A percentile compares a stretch with the other conserved stretches of the same genome.
These are phyloP conservation scores for Closterium sp. DNA, from an alignment of 139 green algal species.

Conservation along the genomic window DNA sequence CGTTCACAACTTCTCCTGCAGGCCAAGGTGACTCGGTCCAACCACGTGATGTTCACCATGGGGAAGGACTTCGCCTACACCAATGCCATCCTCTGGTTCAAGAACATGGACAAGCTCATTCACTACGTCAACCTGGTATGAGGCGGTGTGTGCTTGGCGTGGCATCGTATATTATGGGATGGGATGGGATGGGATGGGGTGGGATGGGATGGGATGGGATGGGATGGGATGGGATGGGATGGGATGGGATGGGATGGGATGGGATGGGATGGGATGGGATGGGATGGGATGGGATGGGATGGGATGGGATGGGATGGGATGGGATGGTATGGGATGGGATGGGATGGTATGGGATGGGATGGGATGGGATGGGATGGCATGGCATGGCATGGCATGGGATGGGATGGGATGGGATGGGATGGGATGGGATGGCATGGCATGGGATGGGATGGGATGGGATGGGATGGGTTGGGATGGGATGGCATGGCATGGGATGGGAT, in stretches of 20 bases:
- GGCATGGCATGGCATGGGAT: neutral
- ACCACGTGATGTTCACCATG: conserved; percentile 82
- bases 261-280: conserved; percentile 14
- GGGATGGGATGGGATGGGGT: conserved; percentile 17
- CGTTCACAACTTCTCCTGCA: neutral
- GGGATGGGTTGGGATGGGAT: no score
- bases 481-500: neutral
- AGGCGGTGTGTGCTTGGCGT: no score
- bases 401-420: neutral
- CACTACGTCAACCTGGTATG: conserved; percentile 48
- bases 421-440: no score
- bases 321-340: neutral
- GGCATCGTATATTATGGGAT: neutral
- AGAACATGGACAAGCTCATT: conserved; percentile 81
- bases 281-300: no score
- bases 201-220: conserved; percentile 20
- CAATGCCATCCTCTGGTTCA: conserved; percentile 70
- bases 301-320: neutral
- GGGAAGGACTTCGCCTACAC: conserved; percentile 79
- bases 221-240: conserved; percentile 20
- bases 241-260: conserved; percentile 20
- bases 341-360: no score
- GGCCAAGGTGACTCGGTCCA: conserved; percentile 42
- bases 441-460: no score
- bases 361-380: no score